Evolutionary conservation across 495 filamentous ascomycete genomes (phyloP), one percentile per base, ranked within the genome.

Genomic region (Cairneyella variabilis): DNA sequence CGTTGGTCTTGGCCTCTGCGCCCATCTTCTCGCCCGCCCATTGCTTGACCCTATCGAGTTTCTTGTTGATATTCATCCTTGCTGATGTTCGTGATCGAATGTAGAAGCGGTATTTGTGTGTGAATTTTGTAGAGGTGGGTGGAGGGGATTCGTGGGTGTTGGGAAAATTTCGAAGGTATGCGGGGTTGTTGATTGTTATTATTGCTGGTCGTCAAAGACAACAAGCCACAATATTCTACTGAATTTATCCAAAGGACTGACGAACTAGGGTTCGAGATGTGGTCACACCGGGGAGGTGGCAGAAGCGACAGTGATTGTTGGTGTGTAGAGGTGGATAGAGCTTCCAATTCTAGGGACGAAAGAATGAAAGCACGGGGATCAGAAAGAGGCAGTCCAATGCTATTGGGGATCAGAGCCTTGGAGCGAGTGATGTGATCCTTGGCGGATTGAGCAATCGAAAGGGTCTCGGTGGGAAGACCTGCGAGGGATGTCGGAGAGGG

Each of bases 1-100:
- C 82, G 64, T 74, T 84, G 11, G 91, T 97, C 72, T 92, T 96
- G 64, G 82, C 80, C 70, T 97, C 93, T 43, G 83, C 83, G 60
- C 93, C 93, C 90, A 98, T 97, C 71, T 90, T 85, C 75, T 98
- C 93, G 50, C 90, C 89, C 10, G 90, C 90, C 92, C 92, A 98
- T 86, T 98, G 93, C 77, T 93, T 95, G 74, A 97, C 84, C 55
- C 95, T 86, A 70, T 90, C 93, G 65, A 97, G 81, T 69, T 95
- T 96, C 79, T 95, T 92, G 72, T 91, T 92, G 75, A 96, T 84
- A 71, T 91, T 89, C 91, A 96, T 95, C 23, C 47, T 58, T 41
- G 56, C 39, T 45, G 30, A 23, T 59, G 12, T 8, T 43, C 28
- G 36, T 38, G 1, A 9, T 51, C 9, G 26, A 27, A 12, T 37